Conservation (phyloP, 2,329 filamentous ascomycete species). For the Grosmannia serpens region DNA sequence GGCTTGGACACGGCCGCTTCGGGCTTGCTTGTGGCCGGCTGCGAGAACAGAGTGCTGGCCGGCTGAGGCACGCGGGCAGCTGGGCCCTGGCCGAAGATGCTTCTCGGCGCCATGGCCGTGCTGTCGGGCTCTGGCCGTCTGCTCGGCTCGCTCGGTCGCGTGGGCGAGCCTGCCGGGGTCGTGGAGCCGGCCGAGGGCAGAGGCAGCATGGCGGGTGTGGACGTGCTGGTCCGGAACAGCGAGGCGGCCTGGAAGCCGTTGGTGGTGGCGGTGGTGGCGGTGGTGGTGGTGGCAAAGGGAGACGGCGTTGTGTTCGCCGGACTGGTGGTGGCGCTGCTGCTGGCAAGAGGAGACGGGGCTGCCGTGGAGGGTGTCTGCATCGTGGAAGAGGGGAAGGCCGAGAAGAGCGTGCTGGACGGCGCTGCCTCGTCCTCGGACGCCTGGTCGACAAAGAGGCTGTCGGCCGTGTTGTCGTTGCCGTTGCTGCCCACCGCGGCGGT, state of each 20-base stretch:
- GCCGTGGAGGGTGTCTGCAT: not conserved
- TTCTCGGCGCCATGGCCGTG: not conserved
- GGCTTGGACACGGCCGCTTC: not conserved
- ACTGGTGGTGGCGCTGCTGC: not conserved
- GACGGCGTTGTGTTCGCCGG: too few relatives aligned
- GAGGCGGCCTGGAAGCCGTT: not conserved
- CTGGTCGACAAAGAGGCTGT: slow-evolving; percentile 10
- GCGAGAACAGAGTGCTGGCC: not conserved
- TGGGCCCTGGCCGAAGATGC: not conserved
- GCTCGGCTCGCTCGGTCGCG: not conserved
- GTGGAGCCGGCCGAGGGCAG: not conserved
- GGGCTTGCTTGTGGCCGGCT: not conserved
- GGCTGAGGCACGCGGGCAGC: not conserved
- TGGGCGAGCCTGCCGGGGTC: not conserved
- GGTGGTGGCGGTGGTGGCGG: too few relatives aligned
- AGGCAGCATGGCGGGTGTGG: not conserved
- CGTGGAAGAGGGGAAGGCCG: not conserved
- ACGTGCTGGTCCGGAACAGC: not conserved
- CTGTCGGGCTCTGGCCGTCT: not conserved
- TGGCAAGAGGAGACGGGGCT: not conserved
- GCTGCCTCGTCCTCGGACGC: not conserved
- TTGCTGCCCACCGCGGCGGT: not conserved
- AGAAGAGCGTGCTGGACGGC: not conserved
- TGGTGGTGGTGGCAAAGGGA: not conserved
- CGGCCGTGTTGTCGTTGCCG: not conserved